Base-by-base conservation (phyloP, 345 rosid genomes). In the Eucalyptus dawsonii region DNA sequence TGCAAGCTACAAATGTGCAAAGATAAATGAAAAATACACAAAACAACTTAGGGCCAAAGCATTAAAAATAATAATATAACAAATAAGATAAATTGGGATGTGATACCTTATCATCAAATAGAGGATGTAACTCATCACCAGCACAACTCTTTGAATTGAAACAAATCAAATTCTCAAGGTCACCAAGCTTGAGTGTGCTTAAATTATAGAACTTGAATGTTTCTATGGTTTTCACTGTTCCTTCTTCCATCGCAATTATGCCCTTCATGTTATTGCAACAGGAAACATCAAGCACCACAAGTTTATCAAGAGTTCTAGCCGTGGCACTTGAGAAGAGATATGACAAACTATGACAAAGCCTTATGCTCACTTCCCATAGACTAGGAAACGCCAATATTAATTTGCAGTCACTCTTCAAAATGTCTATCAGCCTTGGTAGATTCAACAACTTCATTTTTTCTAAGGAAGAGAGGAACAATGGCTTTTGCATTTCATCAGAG, bases 401-500 rank as follows among this genome's bases (percentile, higher is more conserved):
- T 6, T 17, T 2, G 56, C 1, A 53, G 2, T 17, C 56, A 53
- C 56, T 0, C 24, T 53, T 17, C 22, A 53, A 53, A 53, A 53
- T 53, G 9, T 53, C 2, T 7, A 0, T 17, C 4, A 53, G 24
- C 56, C 22, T 3, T 53, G 9, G 24, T 53, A 17, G 56, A 7
- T 53, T 53, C 56, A 17, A 7, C 56, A 53, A 3, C 56, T 19
- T 19, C 58, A 53, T 7, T 53, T 53, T 19, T 17, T 19, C 0
- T 53, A 53, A 53, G 0, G 58, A 0, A 19, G 10, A 3, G 9
- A 0, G 24, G 0, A 0, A 10, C 58, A 19, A 0, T 53, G 56
- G 56, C 4, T 53, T 53, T 34, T 34, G 42, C 42, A 5, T 40
- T 40, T 40, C 6, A 5, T 40, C 6, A 40, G 1, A 40, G 42